Conservation (phyloP, 78 protist genomes). For the Anaeramoeba flamelloides region DNA sequence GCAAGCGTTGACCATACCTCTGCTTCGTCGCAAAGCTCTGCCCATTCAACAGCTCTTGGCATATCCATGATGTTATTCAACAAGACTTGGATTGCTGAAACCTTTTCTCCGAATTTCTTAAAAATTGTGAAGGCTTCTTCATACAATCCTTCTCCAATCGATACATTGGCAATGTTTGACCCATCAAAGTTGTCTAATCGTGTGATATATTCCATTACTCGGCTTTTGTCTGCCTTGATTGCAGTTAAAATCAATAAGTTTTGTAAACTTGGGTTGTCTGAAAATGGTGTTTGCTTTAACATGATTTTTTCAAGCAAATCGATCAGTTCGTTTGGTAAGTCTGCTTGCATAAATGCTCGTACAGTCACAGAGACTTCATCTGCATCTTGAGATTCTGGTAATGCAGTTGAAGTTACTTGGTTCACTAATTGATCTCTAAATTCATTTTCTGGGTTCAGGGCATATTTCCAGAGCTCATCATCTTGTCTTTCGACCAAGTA, state of each 20-base stretch:
- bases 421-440: conserved; percentile 34
- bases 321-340: conserved; percentile 91
- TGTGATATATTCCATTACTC: conserved; percentile 87
- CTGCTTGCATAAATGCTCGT: conserved; percentile 92
- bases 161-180: conserved; percentile 78
- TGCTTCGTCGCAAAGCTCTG: conserved; percentile 59
- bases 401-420: conserved; percentile 86
- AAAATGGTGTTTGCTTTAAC: conserved; percentile 72
- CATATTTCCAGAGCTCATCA: conserved; percentile 91
- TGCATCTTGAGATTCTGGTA: conserved; percentile 72
- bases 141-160: conserved; percentile 56
- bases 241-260: conserved; percentile 95
- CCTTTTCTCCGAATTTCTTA: conserved; percentile 68
- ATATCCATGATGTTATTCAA: conserved; percentile 47
- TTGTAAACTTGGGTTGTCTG: conserved; percentile 77
- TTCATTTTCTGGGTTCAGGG: conserved; percentile 67
- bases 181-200: conserved; percentile 90
- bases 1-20: conserved; percentile 83
- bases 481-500: conserved; percentile 85
- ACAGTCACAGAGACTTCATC: conserved; percentile 87
- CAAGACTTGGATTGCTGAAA: conserved; percentile 53
- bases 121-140: conserved; percentile 98
- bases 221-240: conserved; percentile 89
- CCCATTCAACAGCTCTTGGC: conserved; percentile 87
- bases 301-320: conserved; percentile 96